Conservation (phyloP, 176 grass and related monocot genomes). For the Panicum miliaceum region DNA sequence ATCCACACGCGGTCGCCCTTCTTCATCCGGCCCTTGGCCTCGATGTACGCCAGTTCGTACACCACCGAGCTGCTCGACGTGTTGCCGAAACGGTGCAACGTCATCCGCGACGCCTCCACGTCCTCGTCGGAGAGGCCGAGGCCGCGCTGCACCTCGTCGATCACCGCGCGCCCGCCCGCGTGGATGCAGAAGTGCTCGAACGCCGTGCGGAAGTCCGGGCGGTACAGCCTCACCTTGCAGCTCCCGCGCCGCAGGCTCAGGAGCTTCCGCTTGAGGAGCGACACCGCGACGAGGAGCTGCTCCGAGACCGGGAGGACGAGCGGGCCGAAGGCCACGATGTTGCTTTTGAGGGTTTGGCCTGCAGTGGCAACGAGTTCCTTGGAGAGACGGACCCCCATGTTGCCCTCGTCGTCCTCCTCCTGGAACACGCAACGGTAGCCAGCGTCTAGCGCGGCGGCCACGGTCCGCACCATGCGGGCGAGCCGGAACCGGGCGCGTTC, state of each 20-base stretch:
- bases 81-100: constrained; percentile 46
- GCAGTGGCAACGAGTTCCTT: constrained; percentile 12
- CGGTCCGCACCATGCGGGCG: neutral
- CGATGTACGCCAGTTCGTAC: constrained; percentile 37
- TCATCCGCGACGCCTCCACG: constrained; percentile 41
- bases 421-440: constrained; percentile 19
- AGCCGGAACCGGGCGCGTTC: constrained; percentile 10
- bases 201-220: constrained; percentile 37
- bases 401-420: neutral
- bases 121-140: constrained; percentile 33
- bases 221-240: neutral
- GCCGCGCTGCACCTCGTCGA: constrained; percentile 8
- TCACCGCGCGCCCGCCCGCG: constrained; percentile 20
- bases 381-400: neutral
- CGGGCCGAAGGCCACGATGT: constrained; percentile 9
- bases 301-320: constrained; percentile 22
- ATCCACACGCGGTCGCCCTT: constrained; percentile 31
- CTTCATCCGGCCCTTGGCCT: constrained; percentile 26
- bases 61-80: constrained; percentile 36
- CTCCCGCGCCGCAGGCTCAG: too few relatives aligned
- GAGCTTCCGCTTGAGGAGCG: neutral
- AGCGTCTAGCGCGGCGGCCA: neutral
- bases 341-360: neutral
- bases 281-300: constrained; percentile 24
- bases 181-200: constrained; percentile 46